Conservation (phyloP, 2,329 filamentous ascomycete genomes). For the Xylariales sp. region DNA sequence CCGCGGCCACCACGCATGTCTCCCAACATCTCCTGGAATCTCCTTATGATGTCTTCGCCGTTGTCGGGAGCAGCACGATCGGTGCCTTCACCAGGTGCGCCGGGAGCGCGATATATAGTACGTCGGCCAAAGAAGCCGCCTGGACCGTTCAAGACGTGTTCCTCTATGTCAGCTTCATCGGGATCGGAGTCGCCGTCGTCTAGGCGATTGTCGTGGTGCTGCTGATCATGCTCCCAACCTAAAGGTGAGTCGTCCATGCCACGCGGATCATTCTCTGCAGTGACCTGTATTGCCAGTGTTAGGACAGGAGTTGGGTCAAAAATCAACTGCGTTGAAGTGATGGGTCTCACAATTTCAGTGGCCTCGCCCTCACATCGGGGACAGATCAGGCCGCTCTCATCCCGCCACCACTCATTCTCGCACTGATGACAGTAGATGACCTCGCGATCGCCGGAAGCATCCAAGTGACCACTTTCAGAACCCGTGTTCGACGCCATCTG, state of each 20-base stretch:
- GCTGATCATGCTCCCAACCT: conserved; percentile 18
- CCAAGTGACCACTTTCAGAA: conserved; percentile 35
- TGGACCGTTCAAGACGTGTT: conserved; percentile 37
- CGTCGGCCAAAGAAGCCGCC: conserved; percentile 37
- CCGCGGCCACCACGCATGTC: conserved; percentile 21
- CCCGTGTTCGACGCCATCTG: conserved; percentile 32
- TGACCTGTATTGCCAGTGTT: conserved; percentile 34
- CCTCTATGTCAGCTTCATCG: conserved; percentile 55
- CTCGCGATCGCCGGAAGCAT: conserved; percentile 52
- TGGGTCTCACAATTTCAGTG: conserved; percentile 69
- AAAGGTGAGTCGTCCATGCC: conserved; percentile 28
- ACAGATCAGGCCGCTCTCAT: conserved; percentile 65
- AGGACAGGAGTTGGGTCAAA: neutral
- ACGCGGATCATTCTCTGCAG: conserved; percentile 59
- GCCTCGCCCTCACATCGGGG: conserved; percentile 74
- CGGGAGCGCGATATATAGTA: conserved; percentile 24
- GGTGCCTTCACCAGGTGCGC: conserved; percentile 11
- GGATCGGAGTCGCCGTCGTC: conserved; percentile 47
- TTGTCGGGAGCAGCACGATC: conserved; percentile 18
- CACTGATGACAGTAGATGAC: conserved; percentile 86
- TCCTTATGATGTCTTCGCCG: conserved; percentile 29
- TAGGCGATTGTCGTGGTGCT: conserved; percentile 13
- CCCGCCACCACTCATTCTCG: conserved; percentile 72
- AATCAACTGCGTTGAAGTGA: too few relatives aligned
- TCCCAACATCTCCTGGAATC: conserved; percentile 32